Evolutionary conservation across 345 rosid genomes (phyloP).

Genomic region (Combretum micranthum): DNA sequence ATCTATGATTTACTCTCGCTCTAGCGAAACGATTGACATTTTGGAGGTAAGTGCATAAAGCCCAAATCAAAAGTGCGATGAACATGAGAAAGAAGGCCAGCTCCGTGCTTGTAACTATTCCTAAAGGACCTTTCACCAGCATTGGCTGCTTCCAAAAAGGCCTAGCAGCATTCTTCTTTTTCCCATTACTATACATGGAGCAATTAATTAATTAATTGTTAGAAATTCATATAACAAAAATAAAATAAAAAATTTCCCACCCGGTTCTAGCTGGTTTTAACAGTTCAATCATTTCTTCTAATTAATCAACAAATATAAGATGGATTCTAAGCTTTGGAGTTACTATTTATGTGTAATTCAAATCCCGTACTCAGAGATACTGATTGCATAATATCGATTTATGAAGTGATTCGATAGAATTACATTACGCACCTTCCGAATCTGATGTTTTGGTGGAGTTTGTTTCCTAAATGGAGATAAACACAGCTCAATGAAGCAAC

Average conservation of each 20-base stretch:
- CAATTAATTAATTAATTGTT: background rate
- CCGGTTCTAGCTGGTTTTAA: no score
- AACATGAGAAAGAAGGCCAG: constrained; percentile 59
- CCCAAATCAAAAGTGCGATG: constrained; percentile 61
- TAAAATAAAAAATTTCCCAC: background rate
- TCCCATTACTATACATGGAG: constrained; percentile 10
- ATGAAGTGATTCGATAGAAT: no score
- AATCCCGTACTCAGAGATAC: no score
- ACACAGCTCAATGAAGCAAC: constrained; percentile 47
- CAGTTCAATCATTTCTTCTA: no score
- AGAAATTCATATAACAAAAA: no score
- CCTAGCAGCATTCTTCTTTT: background rate
- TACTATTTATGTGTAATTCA: no score
- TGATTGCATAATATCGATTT: no score
- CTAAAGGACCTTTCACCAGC: constrained; percentile 73
- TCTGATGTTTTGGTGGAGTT: constrained; percentile 1
- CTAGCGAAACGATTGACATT: constrained; percentile 21
- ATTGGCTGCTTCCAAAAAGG: constrained; percentile 41
- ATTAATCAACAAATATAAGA: no score
- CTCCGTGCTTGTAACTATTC: constrained; percentile 67
- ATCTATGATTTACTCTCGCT: background rate
- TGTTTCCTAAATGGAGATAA: constrained; percentile 51
- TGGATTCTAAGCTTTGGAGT: no score
- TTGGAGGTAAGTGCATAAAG: constrained; percentile 34
- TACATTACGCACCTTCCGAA: constrained; percentile 16